Evolutionary conservation across 1,139 yeast species (phyloP), one percentile per base, ranked within the genome.

Genomic region (Taphrina deformans): DNA sequence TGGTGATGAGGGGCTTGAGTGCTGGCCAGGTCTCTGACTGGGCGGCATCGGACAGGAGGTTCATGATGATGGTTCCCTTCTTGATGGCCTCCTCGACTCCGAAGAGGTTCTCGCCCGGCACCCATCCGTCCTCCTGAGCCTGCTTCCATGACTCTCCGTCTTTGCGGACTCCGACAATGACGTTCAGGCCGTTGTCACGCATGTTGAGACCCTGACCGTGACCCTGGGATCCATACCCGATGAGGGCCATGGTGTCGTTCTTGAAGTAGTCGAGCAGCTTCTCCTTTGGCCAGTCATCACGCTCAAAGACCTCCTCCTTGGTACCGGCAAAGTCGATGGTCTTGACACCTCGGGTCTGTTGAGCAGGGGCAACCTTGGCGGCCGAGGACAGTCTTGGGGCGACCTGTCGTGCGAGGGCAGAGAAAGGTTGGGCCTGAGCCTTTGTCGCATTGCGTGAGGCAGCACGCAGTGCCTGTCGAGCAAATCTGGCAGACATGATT

Each of bases 181-280:
- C 99, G 79, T 93, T 93, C 76, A 93, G 80, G 79, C 99, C 99
- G 76, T 93, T 92, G 85, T 93, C 99, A 83, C 99, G 89, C 83
- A 93, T 82, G 91, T 93, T 93, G 75, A 93, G 87, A 81, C 97
- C 98, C 84, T 93, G 99, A 78, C 99, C 99, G 84, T 93, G 93
- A 82, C 99, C 99, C 84, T 93, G 99, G 73, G 99, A 93, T 77
- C 99, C 99, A 86, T 93, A 93, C 81, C 99, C 99, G 74, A 93
- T 92, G 77, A 93, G 82, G 73, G 99, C 98, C 77, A 93, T 83
- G 70, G 99, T 93, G 79, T 93, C 99, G 80, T 92, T 83, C 85
- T 93, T 92, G 90, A 93, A 93, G 85, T 91, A 93, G 76, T 91
- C 95, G 72, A 87, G 84, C 76, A 93, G 84, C 83, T 88, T 93